phyloP scores from a whole-genome alignment of 1,284 basidiomycete genomes.

The Cerrena zonata region DNA sequence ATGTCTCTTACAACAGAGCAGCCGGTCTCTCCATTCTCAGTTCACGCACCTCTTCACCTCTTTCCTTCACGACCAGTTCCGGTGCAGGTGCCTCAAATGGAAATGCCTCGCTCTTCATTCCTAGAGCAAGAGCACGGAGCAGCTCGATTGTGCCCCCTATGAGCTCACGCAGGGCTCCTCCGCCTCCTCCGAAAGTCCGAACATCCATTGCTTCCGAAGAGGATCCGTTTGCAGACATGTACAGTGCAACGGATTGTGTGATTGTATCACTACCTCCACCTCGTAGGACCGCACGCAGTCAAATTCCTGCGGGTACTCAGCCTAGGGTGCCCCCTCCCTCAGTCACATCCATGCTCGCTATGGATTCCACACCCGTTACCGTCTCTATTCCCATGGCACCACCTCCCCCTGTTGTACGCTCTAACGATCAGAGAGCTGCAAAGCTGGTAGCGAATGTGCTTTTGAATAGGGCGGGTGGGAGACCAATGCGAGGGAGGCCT shows the following conservation, averaged over 20 bases:
- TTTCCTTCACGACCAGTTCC: conserved; percentile 8
- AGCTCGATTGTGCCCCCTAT: background rate
- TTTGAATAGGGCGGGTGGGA: conserved; percentile 21
- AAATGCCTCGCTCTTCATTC: conserved; percentile 3
- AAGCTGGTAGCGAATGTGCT: conserved; percentile 25
- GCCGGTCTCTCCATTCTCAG: conserved; percentile 11
- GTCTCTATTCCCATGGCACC: conserved; percentile 9
- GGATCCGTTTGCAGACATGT: conserved; percentile 19
- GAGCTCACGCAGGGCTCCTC: conserved; percentile 15
- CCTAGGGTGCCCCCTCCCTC: conserved; percentile 4
- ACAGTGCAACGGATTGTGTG: conserved; percentile 8
- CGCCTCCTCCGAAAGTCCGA: conserved; percentile 15
- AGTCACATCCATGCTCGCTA: background rate
- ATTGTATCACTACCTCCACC: conserved; percentile 14
- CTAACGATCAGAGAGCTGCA: conserved; percentile 14
- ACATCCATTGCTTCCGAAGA: conserved; percentile 6
- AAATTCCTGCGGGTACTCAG: conserved; percentile 9
- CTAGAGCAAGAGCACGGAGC: background rate
- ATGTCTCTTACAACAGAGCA: conserved; percentile 16
- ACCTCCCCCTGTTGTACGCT: conserved; percentile 6
- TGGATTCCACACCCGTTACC: conserved; percentile 4
- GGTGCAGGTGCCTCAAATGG: conserved; percentile 6
- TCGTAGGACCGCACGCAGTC: conserved; percentile 6
- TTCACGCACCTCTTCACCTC: conserved; percentile 13
- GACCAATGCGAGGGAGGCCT: conserved; percentile 19